A percentile compares a stretch with the other conserved stretches of the same genome.
phyloP scores from a whole-genome alignment of 2,329 filamentous ascomycete genomes.

The Pseudogymnoascus sp. region DNA sequence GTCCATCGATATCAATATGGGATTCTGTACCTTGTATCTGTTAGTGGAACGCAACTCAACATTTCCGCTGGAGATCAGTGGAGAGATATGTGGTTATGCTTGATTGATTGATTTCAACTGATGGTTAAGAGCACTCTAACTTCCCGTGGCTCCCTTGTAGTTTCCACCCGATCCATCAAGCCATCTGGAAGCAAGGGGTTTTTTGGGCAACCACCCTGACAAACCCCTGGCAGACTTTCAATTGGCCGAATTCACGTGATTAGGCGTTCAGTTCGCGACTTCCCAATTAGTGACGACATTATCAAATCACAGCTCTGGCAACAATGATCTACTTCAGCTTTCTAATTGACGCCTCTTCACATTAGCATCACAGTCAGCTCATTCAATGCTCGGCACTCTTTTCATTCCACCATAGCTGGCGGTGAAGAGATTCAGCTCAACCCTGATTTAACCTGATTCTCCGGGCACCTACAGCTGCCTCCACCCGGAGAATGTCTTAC shows the following conservation, averaged over 20 bases:
- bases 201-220: neutral
- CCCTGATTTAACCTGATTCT: neutral
- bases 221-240: neutral
- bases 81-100: neutral
- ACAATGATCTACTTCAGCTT: neutral
- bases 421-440: neutral
- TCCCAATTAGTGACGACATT: conserved; percentile 1
- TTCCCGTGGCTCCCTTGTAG: neutral
- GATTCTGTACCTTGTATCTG: neutral
- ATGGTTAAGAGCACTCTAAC: neutral
- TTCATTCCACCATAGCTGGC: neutral
- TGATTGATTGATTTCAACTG: neutral
- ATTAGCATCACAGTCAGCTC: neutral
- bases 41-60: neutral
- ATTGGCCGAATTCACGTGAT: neutral
- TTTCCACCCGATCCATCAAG: neutral
- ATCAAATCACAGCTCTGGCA: neutral
- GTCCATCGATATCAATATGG: neutral
- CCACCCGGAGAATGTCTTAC: conserved; percentile 5
- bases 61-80: neutral
- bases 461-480: conserved; percentile 1
- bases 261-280: neutral
- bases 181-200: neutral
- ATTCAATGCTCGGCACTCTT: neutral
- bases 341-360: neutral